Base-by-base conservation (phyloP, 495 filamentous ascomycete genomes). In the Penicillium crystallinum region DNA sequence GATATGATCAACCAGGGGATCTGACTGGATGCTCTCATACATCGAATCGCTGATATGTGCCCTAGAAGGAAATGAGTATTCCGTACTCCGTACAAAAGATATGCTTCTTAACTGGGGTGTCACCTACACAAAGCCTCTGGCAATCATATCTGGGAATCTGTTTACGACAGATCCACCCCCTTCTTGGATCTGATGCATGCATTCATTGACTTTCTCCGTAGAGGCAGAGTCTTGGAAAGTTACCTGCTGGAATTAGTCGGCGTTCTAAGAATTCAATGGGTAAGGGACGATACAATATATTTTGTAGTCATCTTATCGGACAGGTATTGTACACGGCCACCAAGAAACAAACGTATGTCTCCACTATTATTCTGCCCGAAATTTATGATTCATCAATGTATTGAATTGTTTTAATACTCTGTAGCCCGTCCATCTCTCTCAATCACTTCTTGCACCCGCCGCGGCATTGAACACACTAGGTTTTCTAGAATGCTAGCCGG, bases 51-150 rank as follows among this genome's bases (percentile, higher is more conserved):
- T 33, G 9, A 46, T 23, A 35, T 22, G 5, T 2, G 44, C 44
- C 4, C 44, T 46, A 8, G 17, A 8, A 34, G 11, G 15, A n/a
- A 22, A 46, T 46, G 1, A 46, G 44, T 15, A 15, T 15, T 14
- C 22, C 15, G n/a, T 1, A 6, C 2, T 18, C 9, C 6, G 14
- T 19, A 37, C 47, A 11, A n/a, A n/a, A n/a, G n/a, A n/a, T n/a
- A n/a, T n/a, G n/a, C n/a, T n/a, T n/a, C n/a, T n/a, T n/a, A n/a
- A n/a, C n/a, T n/a, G n/a, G n/a, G n/a, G n/a, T n/a, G n/a, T n/a
- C n/a, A n/a, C n/a, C n/a, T 41, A 50, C 47, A 15, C 10, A 7
- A 50, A 50, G 18, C 47, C 47, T n/a, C 47, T 41, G 1, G 47
- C 27, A 4, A 50, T 40, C 47, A 50, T 50, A n/a, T 50, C 47